phyloP scores from a whole-genome alignment of 2,329 filamentous ascomycete species.

The Escovopsis sp. region DNA sequence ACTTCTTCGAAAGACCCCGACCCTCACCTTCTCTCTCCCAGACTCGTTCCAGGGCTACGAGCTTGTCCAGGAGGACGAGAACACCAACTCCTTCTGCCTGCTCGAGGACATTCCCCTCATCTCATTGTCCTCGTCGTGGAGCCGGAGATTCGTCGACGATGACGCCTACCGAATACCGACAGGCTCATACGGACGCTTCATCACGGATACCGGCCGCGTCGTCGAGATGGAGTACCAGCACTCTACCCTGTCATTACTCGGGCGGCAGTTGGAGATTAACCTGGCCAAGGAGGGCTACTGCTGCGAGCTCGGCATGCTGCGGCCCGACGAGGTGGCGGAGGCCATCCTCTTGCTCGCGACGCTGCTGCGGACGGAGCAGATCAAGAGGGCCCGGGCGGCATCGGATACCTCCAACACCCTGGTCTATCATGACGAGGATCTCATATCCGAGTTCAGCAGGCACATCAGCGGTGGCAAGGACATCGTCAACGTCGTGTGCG shows the following conservation, averaged over 20 bases:
- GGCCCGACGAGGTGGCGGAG: slow-evolving; percentile 52
- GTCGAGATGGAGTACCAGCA: slow-evolving; percentile 67
- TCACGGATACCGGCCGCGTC: slow-evolving; percentile 63
- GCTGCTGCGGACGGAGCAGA: slow-evolving; percentile 41
- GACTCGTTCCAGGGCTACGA: slow-evolving; percentile 58
- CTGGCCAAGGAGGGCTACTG: slow-evolving; percentile 40
- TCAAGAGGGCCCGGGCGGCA: slow-evolving; percentile 16
- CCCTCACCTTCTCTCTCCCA: slow-evolving; percentile 66
- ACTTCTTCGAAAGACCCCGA: slow-evolving; percentile 54
- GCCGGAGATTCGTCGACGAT: slow-evolving; percentile 27
- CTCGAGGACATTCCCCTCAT: slow-evolving; percentile 51
- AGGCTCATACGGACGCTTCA: slow-evolving; percentile 54
- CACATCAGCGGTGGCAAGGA: slow-evolving; percentile 48
- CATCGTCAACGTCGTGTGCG: slow-evolving; percentile 66
- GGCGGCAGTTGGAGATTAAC: slow-evolving; percentile 58
- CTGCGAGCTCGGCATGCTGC: slow-evolving; percentile 37
- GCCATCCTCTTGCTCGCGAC: slow-evolving; percentile 60
- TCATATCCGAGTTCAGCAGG: slow-evolving; percentile 42
- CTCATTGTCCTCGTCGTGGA: slow-evolving; percentile 28
- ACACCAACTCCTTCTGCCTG: slow-evolving; percentile 63
- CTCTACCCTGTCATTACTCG: slow-evolving; percentile 66
- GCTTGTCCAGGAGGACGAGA: slow-evolving; percentile 72
- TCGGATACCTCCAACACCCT: slow-evolving; percentile 17
- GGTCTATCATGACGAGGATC: slow-evolving; percentile 19
- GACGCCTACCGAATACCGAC: slow-evolving; percentile 47